Base-by-base conservation (phyloP, 148 eudicot species). In the Silene conica region DNA sequence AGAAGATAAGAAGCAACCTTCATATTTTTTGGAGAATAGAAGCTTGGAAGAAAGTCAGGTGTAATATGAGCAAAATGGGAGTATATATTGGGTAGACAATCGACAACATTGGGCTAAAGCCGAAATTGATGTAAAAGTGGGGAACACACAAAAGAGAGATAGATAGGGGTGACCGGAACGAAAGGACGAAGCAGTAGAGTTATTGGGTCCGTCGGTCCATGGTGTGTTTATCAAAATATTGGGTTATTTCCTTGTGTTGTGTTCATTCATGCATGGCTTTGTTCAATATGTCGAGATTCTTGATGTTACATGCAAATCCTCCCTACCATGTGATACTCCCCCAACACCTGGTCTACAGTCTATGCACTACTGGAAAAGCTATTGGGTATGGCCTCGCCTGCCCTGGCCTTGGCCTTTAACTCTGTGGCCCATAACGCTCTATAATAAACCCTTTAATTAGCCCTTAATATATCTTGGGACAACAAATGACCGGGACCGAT, bases 181-280 rank as follows among this genome's bases (percentile, higher is more conserved):
- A 66, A 67, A 67, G 54, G 55, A 67, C 70, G 70, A 41, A 73
- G 67, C 25, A 8, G n/a, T n/a, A 58, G 66, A 45, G 34, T 14
- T 28, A 43, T 71, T 46, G 71, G 77, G 77, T 31, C 71, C 77
- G 21, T 58, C 50, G 66, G 78, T 67, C 78, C 78, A 76, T 76
- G 78, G 66, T 26, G 34, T 76, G 78, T 76, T 76, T 20, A 28
- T 59, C 10, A 66, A 7, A 34, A 4, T 41, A 26, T 23, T 38
- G 10, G 45, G 70, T 54, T 55, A 67, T 67, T 43, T 67, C 8
- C 16, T 56, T 67, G 21, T 70, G 74, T 70, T 70, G 74, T 73
- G 79, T 28, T 28, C 31, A 28, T 28, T 77, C 63, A 22, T 62
- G 63, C 3, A 70, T 77, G 79, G 54, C 55, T 67, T 67, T 67